Base-by-base conservation (phyloP, 202 grass and related monocot genomes). In the Panicum hallii region DNA sequence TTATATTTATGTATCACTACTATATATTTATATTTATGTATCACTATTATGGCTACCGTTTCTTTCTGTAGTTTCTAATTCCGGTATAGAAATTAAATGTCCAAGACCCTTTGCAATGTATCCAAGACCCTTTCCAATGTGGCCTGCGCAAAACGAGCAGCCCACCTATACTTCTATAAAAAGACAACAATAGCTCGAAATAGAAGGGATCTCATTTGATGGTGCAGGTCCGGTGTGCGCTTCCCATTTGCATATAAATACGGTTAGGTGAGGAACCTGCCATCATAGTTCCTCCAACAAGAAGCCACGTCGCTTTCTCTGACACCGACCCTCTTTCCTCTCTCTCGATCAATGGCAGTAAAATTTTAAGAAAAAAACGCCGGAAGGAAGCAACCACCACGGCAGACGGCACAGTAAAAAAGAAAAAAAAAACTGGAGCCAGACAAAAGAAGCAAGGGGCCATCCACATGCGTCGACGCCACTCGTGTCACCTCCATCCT, bases 401-500 rank as follows among this genome's bases (percentile, higher is more conserved):
- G 57, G 38, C 22, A 43, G 45, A 8, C 7, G 57, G 38, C 22
- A 43, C 57, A 8, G 80, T 63, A 63, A 54, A 75, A 38, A 38
- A 3, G 3, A 38, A 38, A 4, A 38, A 38, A 38, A 38, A 68
- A 45, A 60, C 11, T 15, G 53, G 58, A 67, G n/a, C 34, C 62
- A 22, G 61, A 72, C 63, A 68, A 74, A 74, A 73, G 4, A 72
- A 44, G 16, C n/a, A 22, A 36, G 19, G 28, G 36, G 28, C 60
- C 60, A 14, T 9, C 36, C 55, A 38, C 36, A 82, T 48, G 79
- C 85, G 61, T 67, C 70, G 43, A 47, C 83, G 45, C 88, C 79
- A 82, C 72, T 78, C 83, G 54, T 58, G 78, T 86, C 88, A 78
- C 83, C 66, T 86, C 88, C 72, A 72, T 65, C 78, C 66, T 82